A percentile compares a stretch with the other conserved stretches of the same genome.
phyloP scores from a whole-genome alignment of 208 protist genomes.

The Trypanosoma vivax region DNA sequence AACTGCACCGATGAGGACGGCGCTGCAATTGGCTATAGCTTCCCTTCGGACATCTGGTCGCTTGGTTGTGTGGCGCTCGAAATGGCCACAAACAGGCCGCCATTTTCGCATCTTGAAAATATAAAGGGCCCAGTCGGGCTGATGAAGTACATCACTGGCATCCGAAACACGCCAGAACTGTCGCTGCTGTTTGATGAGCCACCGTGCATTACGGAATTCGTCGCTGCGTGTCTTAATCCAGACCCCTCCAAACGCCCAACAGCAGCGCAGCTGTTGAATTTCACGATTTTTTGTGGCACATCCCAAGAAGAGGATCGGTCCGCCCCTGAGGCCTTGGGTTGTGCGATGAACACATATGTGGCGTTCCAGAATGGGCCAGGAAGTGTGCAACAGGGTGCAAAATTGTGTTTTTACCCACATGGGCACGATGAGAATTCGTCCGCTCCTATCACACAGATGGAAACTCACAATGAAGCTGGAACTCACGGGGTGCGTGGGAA shows the following conservation, averaged over 20 bases:
- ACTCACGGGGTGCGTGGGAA: too few relatives aligned
- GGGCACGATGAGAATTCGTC: too few relatives aligned
- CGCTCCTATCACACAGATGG: too few relatives aligned
- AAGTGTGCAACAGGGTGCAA: not conserved
- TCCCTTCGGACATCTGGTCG: slow-evolving; percentile 83
- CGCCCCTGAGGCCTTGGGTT: slow-evolving; percentile 63
- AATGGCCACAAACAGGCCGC: slow-evolving; percentile 81
- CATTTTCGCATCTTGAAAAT: slow-evolving; percentile 72
- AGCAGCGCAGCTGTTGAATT: slow-evolving; percentile 59
- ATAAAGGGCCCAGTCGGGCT: slow-evolving; percentile 66
- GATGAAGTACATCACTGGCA: slow-evolving; percentile 69
- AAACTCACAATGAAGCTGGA: too few relatives aligned
- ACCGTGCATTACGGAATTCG: slow-evolving; percentile 72
- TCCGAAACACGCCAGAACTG: slow-evolving; percentile 79
- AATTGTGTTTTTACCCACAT: too few relatives aligned
- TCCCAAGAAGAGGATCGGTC: slow-evolving; percentile 59
- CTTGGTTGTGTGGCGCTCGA: slow-evolving; percentile 84
- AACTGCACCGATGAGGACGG: slow-evolving; percentile 73
- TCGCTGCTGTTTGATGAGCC: slow-evolving; percentile 64
- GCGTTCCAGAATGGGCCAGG: slow-evolving; percentile 74
- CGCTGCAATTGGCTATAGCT: slow-evolving; percentile 64
- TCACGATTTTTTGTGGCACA: slow-evolving; percentile 71
- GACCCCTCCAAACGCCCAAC: slow-evolving; percentile 64
- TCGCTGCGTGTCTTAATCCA: slow-evolving; percentile 73
- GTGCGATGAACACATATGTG: slow-evolving; percentile 77